These are phyloP conservation scores for Ceratocystiopsis sp. DNA, from an alignment of 2,329 filamentous ascomycete species.

Conservation along the genomic window DNA sequence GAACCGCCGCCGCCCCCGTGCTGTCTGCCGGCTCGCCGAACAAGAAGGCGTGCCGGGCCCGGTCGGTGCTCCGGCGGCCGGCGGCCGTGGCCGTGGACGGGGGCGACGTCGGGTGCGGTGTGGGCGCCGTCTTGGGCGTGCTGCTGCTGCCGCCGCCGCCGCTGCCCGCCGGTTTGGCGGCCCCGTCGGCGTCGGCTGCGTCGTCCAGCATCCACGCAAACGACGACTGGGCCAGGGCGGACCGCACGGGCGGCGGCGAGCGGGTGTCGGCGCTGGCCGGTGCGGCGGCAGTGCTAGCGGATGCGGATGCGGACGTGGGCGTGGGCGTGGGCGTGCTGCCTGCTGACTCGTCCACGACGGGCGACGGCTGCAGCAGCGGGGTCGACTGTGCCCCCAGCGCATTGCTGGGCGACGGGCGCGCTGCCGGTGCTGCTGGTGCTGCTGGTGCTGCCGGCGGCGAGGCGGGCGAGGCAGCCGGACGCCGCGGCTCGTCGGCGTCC, in stretches of 20 bases:
- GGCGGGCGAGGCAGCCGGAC: no score
- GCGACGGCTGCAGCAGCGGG: conserved; percentile 2
- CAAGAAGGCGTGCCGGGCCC: conserved; percentile 40
- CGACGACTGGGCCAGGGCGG: conserved; percentile 53
- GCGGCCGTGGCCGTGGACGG: conserved; percentile 1
- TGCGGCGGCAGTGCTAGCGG: conserved; percentile 7
- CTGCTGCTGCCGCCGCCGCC: no score
- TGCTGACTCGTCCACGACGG: neutral
- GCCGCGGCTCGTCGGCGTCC: no score
- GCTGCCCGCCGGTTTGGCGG: no score
- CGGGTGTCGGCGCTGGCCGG: conserved; percentile 14
- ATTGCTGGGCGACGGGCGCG: neutral
- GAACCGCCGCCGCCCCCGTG: no score
- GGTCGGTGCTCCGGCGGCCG: conserved; percentile 13
- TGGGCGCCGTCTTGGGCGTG: no score
- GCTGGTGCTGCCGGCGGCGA: neutral
- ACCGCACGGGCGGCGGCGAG: conserved; percentile 36
- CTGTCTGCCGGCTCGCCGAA: conserved; percentile 29
- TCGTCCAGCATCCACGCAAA: conserved; percentile 69
- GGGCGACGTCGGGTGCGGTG: no score
- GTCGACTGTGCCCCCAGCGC: neutral
- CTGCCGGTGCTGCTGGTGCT: no score
- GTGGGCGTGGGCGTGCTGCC: neutral
- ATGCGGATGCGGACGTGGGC: no score
- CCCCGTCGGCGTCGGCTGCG: neutral